A percentile compares a stretch with the other conserved stretches of the same genome.
Conservation (phyloP, 2,329 filamentous ascomycete genomes). For the Phaeosphaeriaceae sp. region DNA sequence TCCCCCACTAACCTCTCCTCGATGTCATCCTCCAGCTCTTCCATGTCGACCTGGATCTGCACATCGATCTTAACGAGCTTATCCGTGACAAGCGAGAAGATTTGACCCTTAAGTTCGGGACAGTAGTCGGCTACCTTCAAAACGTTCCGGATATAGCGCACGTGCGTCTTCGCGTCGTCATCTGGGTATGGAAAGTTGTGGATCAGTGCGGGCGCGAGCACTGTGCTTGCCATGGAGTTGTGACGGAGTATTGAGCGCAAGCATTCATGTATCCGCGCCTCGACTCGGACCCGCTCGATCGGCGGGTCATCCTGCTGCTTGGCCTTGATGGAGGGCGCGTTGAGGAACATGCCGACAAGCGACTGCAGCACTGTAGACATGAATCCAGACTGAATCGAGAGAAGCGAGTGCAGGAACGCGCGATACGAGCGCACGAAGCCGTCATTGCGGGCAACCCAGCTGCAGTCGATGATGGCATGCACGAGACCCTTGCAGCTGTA, state of each 20-base stretch:
- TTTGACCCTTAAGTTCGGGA: slow-evolving; percentile 77
- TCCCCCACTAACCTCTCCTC: slow-evolving; percentile 74
- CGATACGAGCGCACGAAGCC: slow-evolving; percentile 64
- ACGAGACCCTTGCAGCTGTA: slow-evolving; percentile 65
- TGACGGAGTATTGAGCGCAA: slow-evolving; percentile 79
- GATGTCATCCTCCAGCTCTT: slow-evolving; percentile 89
- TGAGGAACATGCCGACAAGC: slow-evolving; percentile 79
- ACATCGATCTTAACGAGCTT: slow-evolving; percentile 93
- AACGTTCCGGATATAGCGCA: slow-evolving; percentile 87
- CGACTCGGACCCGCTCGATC: slow-evolving; percentile 70
- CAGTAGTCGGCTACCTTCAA: slow-evolving; percentile 79
- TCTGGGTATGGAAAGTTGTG: slow-evolving; percentile 77
- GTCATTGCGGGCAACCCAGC: slow-evolving; percentile 69
- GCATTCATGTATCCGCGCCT: slow-evolving; percentile 76
- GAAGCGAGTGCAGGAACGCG: slow-evolving; percentile 67
- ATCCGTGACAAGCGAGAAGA: slow-evolving; percentile 83
- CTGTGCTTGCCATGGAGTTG: slow-evolving; percentile 77
- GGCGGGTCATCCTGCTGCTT: slow-evolving; percentile 61
- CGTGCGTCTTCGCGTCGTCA: slow-evolving; percentile 78
- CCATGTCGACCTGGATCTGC: slow-evolving; percentile 90
- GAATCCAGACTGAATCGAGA: slow-evolving; percentile 83
- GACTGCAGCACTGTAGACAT: slow-evolving; percentile 77
- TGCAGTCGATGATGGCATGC: slow-evolving; percentile 63
- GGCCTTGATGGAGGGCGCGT: slow-evolving; percentile 61
- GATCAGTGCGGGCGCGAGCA: slow-evolving; percentile 71